A percentile compares a stretch with the other conserved stretches of the same genome.
phyloP scores from a whole-genome alignment of 768 basidiomycete species.

The Phaeotremella skinneri region DNA sequence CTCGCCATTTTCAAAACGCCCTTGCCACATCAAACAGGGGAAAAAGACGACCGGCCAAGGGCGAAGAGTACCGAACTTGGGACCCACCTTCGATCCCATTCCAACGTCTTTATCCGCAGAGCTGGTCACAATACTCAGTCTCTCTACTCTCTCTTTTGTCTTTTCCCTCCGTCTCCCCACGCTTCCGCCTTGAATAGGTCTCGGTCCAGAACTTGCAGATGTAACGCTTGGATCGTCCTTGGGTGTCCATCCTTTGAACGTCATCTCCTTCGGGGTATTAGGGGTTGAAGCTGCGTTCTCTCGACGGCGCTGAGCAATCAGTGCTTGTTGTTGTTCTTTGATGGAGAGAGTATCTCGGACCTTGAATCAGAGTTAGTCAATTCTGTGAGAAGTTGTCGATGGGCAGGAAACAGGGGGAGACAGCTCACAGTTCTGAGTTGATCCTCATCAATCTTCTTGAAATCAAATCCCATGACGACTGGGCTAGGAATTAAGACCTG shows the following conservation, averaged over 20 bases:
- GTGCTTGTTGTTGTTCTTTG: slow-evolving; percentile 47
- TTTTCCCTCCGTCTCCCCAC: slow-evolving; percentile 40
- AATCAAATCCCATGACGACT: slow-evolving; percentile 49
- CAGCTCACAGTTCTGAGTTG: slow-evolving; percentile 43
- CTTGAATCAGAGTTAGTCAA: slow-evolving; percentile 22
- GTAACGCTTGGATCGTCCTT: slow-evolving; percentile 25
- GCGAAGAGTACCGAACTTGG: neutral
- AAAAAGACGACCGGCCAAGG: neutral
- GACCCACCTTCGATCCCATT: slow-evolving; percentile 39
- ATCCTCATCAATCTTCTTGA: slow-evolving; percentile 38
- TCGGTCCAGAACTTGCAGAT: neutral
- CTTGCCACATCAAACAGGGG: slow-evolving; percentile 3
- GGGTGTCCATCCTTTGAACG: slow-evolving; percentile 46
- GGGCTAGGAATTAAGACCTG: slow-evolving; percentile 30
- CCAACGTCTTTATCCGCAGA: slow-evolving; percentile 32
- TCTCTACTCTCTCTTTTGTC: slow-evolving; percentile 44
- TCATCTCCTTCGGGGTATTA: slow-evolving; percentile 39
- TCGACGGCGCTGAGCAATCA: slow-evolving; percentile 42
- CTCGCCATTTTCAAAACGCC: neutral
- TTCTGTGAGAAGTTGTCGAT: neutral
- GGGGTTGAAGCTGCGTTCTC: slow-evolving; percentile 34
- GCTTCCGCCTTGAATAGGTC: slow-evolving; percentile 14
- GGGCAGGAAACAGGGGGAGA: neutral
- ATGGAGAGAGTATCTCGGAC: slow-evolving; percentile 45
- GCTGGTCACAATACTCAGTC: slow-evolving; percentile 38